Evolutionary conservation across 2,329 filamentous ascomycete species (phyloP), one percentile per base, ranked within the genome.

Genomic region (Fusarium drepaniforme): DNA sequence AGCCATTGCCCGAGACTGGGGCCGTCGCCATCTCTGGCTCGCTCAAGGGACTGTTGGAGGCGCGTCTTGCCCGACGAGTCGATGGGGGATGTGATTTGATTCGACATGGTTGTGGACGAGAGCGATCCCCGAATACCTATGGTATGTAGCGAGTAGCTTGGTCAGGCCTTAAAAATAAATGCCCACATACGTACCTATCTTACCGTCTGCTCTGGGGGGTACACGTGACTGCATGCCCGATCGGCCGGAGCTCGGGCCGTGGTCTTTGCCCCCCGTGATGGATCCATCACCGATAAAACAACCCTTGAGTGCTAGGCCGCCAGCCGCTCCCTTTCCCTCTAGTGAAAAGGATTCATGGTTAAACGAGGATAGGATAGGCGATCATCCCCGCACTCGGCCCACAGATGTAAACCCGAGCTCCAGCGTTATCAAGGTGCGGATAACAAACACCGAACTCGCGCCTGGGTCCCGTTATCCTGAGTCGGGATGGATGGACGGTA

Each of bases 1-100:
- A 64, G 61, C 61, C 61, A 64, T 33, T 64, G 61, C 4, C 61
- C 61, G 13, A 64, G 21, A 21, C 61, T 64, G 12, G 61, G 61
- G 21, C 53, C 53, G 2, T 37, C 11, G 33, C 53, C 28, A 3
- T 57, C 53, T 16, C 21, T 37, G 8, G 61, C 61, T 40, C 21
- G 44, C 5, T 64, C 61, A 8, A 64, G 44, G 8, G 61, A 64
- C 9, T 40, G 61, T 21, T 53, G 44, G 11, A 64, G 61, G 16
- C 61, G 44, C 2, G 61, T 64, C 33, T 64, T 64, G 44, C 44
- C 44, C 33, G 12, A 35, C 12, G 33, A 13, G 33, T 37, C 33
- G 16, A 64, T 3, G 8, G 61, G 61, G 6, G 61, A 56, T 18
- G 61, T 35, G 21, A 38, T 64, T 15, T 64, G 61, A 25, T 64